Conservation (phyloP, 1,284 basidiomycete species). For the Austroboletus niveus region DNA sequence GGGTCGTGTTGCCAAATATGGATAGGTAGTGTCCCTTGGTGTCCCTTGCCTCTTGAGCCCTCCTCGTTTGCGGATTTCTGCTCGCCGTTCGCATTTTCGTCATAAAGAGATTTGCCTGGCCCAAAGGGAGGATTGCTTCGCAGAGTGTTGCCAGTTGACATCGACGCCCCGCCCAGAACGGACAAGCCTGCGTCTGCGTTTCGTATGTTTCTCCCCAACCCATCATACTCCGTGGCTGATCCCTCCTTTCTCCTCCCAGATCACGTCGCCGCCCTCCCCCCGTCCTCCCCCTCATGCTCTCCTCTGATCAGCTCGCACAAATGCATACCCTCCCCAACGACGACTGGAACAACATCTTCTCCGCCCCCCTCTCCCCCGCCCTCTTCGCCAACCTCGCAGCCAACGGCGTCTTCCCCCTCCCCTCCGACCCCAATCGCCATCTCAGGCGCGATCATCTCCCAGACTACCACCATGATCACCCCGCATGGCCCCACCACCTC, state of each 20-base stretch:
- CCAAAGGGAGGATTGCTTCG: constrained; percentile 3
- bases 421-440: constrained; percentile 18
- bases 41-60: constrained; percentile 21
- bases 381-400: constrained; percentile 59
- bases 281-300: constrained; percentile 7
- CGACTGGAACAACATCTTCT: constrained; percentile 58
- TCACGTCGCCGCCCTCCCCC: not conserved
- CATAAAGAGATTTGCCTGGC: constrained; percentile 10
- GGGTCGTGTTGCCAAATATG: constrained; percentile 15
- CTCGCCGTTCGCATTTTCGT: not conserved
- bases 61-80: not conserved
- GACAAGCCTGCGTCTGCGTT: not conserved
- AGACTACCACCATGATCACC: constrained; percentile 22
- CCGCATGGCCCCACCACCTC: constrained; percentile 19
- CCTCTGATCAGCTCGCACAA: constrained; percentile 24
- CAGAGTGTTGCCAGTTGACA: not conserved
- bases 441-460: constrained; percentile 17
- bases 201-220: constrained; percentile 10
- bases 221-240: not conserved
- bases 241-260: not conserved
- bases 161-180: constrained; percentile 5
- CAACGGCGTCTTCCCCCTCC: constrained; percentile 47
- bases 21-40: constrained; percentile 16
- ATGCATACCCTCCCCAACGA: constrained; percentile 35
- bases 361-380: constrained; percentile 54